Evolutionary conservation across 371 early-diverging fungal species (phyloP).

Genomic region (Zopfochytrium polystomum): DNA sequence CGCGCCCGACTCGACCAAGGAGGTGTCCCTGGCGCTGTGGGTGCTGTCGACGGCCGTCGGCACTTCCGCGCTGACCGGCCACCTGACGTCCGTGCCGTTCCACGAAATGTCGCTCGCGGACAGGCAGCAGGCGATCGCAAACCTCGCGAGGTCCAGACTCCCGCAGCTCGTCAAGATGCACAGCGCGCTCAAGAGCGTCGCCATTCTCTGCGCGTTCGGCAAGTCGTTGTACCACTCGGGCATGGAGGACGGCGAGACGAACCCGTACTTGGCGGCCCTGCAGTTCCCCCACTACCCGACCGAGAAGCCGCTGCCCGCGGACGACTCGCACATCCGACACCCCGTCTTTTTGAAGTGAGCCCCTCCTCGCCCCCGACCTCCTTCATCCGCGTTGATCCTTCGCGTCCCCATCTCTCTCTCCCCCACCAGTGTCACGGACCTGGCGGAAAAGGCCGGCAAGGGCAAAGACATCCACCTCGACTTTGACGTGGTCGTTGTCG

Average conservation of each 20-base stretch:
- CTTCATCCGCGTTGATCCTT: neutral
- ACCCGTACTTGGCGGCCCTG: slow-evolving; percentile 38
- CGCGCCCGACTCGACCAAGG: neutral
- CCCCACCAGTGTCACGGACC: neutral
- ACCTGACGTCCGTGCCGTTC: slow-evolving; percentile 49
- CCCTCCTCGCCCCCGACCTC: neutral
- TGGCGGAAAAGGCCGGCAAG: neutral
- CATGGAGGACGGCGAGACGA: neutral
- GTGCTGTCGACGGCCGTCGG: slow-evolving; percentile 32
- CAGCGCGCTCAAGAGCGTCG: slow-evolving; percentile 18
- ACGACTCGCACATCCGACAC: slow-evolving; percentile 26
- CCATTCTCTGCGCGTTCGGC: slow-evolving; percentile 21
- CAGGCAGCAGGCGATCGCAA: slow-evolving; percentile 46
- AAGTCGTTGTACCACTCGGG: slow-evolving; percentile 3
- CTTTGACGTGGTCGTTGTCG: slow-evolving; percentile 67
- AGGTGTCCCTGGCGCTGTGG: neutral
- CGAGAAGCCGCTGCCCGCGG: slow-evolving; percentile 35
- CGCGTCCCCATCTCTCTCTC: neutral
- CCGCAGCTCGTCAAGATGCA: slow-evolving; percentile 47
- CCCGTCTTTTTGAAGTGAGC: slow-evolving; percentile 29
- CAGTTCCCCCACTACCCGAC: slow-evolving; percentile 52
- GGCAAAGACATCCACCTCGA: slow-evolving; percentile 30
- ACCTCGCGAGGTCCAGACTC: slow-evolving; percentile 52
- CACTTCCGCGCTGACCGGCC: slow-evolving; percentile 57
- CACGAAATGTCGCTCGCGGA: slow-evolving; percentile 47